A percentile compares a stretch with the other conserved stretches of the same genome.
These are phyloP conservation scores for Usnea hakonensis DNA, from an alignment of 495 filamentous ascomycete species.

Conservation along the genomic window DNA sequence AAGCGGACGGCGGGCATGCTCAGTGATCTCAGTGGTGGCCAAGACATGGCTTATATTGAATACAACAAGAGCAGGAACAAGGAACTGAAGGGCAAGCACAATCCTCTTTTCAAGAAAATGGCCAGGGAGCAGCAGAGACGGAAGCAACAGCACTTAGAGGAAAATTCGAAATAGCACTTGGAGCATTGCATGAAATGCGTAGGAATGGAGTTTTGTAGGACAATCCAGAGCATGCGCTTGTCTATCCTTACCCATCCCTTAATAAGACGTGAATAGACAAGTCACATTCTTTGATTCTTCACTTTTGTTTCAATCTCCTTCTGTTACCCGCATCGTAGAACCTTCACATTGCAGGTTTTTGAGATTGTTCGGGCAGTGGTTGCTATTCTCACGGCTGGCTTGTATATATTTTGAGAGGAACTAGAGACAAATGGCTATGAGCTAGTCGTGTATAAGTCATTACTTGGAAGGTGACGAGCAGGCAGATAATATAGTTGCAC, in stretches of 20 bases:
- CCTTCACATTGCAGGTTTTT: too few relatives aligned
- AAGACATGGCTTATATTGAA: slow-evolving; percentile 96
- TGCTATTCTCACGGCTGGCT: slow-evolving; percentile 61
- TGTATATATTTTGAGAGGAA: slow-evolving; percentile 61
- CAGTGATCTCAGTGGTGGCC: slow-evolving; percentile 76
- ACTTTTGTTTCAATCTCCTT: too few relatives aligned
- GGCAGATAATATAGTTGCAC: slow-evolving; percentile 53
- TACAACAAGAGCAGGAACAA: slow-evolving; percentile 69
- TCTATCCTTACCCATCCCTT: too few relatives aligned
- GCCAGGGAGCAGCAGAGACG: slow-evolving; percentile 62
- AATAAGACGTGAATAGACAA: too few relatives aligned
- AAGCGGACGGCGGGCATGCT: slow-evolving; percentile 78
- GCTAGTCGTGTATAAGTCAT: slow-evolving; percentile 52
- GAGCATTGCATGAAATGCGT: background rate
- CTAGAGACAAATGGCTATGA: slow-evolving; percentile 55
- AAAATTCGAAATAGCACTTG: background rate
- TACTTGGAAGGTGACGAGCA: slow-evolving; percentile 54
- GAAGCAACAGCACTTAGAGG: slow-evolving; percentile 40
- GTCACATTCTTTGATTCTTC: too few relatives aligned
- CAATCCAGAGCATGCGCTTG: too few relatives aligned
- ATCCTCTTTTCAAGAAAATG: slow-evolving; percentile 74
- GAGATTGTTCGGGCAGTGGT: slow-evolving; percentile 42
- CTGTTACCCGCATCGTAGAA: too few relatives aligned
- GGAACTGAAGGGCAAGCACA: slow-evolving; percentile 71
- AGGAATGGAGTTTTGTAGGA: slow-evolving; percentile 1